Conservation (phyloP, 2,329 filamentous ascomycete species). For the Colletotrichum caudatum region DNA sequence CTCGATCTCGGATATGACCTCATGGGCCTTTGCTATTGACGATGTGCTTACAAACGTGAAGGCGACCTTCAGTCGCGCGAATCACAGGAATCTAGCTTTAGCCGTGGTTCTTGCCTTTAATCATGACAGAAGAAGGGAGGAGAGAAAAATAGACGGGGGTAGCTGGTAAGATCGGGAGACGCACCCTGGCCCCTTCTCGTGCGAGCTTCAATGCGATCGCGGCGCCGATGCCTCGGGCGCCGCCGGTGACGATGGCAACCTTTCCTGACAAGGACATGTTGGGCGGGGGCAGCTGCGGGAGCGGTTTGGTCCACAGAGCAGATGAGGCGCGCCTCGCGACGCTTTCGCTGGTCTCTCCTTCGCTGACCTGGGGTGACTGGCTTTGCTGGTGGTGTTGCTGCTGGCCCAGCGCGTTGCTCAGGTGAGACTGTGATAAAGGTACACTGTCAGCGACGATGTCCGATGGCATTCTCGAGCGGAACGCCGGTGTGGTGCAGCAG, state of each 20-base stretch:
- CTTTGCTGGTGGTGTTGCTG: conserved; percentile 26
- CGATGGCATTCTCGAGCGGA: conserved; percentile 36
- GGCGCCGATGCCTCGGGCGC: conserved; percentile 69
- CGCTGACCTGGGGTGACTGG: conserved; percentile 33
- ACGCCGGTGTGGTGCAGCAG: conserved; percentile 40
- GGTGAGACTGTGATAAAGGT: conserved; percentile 38
- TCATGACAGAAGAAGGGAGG: not conserved
- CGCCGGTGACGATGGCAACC: conserved; percentile 45
- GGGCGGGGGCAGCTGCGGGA: conserved; percentile 41
- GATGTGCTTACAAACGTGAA: conserved; percentile 42
- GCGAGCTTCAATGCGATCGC: conserved; percentile 70
- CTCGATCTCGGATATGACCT: conserved; percentile 43
- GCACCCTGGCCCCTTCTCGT: conserved; percentile 66
- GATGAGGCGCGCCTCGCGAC: conserved; percentile 36
- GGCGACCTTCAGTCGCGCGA: conserved; percentile 37
- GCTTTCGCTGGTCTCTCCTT: conserved; percentile 26
- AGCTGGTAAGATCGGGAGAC: conserved; percentile 14
- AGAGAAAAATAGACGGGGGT: not conserved
- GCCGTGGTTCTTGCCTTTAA: conserved; percentile 11
- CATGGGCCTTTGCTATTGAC: conserved; percentile 42
- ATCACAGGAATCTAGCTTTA: conserved; percentile 24
- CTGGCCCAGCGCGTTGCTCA: conserved; percentile 38
- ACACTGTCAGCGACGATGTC: conserved; percentile 40
- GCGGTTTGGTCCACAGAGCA: conserved; percentile 41
- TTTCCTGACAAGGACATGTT: conserved; percentile 42